Conservation (phyloP, 1,284 basidiomycete species). For the Naganishia cerealis region DNA sequence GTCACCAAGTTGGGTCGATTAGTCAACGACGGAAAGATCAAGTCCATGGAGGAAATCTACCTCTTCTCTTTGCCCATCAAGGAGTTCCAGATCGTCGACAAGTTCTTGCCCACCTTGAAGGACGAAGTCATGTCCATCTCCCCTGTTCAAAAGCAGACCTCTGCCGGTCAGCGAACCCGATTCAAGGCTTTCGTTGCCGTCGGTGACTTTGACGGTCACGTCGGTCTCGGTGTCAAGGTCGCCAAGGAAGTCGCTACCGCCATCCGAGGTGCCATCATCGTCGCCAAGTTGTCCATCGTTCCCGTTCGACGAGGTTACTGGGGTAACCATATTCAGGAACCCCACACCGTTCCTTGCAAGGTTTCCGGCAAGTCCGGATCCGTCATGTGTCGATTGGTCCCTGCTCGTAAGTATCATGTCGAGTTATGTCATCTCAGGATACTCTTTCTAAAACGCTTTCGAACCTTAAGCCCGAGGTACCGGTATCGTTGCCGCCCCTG, state of each 20-base stretch:
- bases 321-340: slow-evolving; percentile 97
- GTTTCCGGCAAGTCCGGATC: slow-evolving; percentile 98
- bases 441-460: neutral
- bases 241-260: slow-evolving; percentile 99
- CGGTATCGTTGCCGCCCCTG: slow-evolving; percentile 98
- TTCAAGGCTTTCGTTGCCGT: slow-evolving; percentile 99
- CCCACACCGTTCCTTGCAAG: slow-evolving; percentile 98
- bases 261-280: slow-evolving; percentile 98
- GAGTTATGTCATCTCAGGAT: neutral
- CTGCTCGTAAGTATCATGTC: slow-evolving; percentile 63
- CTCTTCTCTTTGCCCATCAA: slow-evolving; percentile 99
- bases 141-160: slow-evolving; percentile 99
- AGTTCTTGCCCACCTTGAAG: slow-evolving; percentile 96
- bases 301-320: slow-evolving; percentile 99
- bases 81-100: slow-evolving; percentile 97
- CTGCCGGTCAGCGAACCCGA: slow-evolving; percentile 97
- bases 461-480: slow-evolving; percentile 74
- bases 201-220: slow-evolving; percentile 96
- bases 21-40: slow-evolving; percentile 99
- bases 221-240: slow-evolving; percentile 99
- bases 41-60: slow-evolving; percentile 99
- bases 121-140: slow-evolving; percentile 99
- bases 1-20: slow-evolving; percentile 99
- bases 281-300: slow-evolving; percentile 95
- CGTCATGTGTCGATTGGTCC: slow-evolving; percentile 98